Conservation (phyloP, 2,329 filamentous ascomycete species). For the Aspergillus fischeri region DNA sequence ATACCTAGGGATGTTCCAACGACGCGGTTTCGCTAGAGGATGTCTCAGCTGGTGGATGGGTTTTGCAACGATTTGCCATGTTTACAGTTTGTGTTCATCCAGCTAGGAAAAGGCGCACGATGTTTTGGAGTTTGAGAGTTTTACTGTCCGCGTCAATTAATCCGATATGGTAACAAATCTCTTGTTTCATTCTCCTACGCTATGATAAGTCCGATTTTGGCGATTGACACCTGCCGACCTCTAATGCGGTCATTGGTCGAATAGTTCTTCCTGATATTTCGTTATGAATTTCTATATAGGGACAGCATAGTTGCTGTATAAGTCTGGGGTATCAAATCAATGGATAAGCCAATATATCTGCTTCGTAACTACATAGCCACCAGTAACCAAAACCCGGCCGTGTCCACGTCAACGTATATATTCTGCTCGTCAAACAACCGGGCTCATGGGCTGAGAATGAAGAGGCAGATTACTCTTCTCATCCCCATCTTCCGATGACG, state of each 20-base stretch:
- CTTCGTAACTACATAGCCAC: neutral
- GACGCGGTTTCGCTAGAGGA: conserved; percentile 1
- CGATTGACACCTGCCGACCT: neutral
- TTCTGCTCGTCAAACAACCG: neutral
- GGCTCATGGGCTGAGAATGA: neutral
- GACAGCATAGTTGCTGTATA: neutral
- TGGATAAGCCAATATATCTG: neutral
- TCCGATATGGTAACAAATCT: neutral
- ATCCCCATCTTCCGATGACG: neutral
- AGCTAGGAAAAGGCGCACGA: conserved; percentile 29
- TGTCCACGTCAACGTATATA: neutral
- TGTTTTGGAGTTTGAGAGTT: conserved; percentile 15
- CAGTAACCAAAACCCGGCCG: neutral
- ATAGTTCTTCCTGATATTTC: neutral
- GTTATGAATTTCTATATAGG: neutral
- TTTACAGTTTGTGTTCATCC: conserved; percentile 14
- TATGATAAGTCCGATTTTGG: neutral
- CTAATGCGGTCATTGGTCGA: neutral
- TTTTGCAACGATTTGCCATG: conserved; percentile 16
- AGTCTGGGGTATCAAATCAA: neutral
- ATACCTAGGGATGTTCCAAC: neutral
- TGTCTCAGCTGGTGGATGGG: conserved; percentile 10
- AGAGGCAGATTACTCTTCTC: neutral
- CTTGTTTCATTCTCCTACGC: neutral
- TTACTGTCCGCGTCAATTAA: neutral